These are phyloP conservation scores for Spergularia bocconei DNA, from an alignment of 148 eudicot species.

Conservation along the genomic window DNA sequence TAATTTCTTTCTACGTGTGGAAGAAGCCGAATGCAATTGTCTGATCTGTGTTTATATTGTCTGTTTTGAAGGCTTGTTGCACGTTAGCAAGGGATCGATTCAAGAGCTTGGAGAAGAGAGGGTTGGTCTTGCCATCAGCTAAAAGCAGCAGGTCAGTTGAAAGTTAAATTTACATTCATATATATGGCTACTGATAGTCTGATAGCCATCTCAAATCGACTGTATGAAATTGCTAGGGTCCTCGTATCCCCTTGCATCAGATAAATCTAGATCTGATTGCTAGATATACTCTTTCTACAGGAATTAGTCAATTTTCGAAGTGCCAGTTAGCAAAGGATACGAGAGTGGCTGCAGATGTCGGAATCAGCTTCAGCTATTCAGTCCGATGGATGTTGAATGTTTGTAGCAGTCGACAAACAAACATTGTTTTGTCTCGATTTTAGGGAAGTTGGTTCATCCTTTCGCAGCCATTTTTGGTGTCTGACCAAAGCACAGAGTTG, in stretches of 20 bases:
- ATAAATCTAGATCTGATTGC: neutral
- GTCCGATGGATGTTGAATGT: neutral
- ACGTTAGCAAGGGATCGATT: constrained; percentile 85
- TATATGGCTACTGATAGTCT: neutral
- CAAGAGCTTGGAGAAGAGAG: constrained; percentile 95
- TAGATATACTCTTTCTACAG: neutral
- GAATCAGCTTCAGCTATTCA: neutral
- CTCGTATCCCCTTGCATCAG: neutral
- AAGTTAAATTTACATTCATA: neutral
- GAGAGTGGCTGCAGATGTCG: neutral
- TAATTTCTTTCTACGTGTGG: neutral
- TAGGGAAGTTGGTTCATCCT: neutral
- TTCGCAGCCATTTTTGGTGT: neutral
- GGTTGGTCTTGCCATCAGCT: constrained; percentile 67
- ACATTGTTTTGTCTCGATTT: neutral
- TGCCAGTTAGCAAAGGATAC: neutral
- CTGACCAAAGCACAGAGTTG: too few relatives aligned
- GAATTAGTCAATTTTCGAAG: constrained; percentile 7
- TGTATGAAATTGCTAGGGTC: too few relatives aligned
- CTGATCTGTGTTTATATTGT: neutral
- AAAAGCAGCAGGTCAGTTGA: constrained; percentile 65
- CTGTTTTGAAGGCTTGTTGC: constrained; percentile 65
- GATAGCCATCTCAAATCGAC: too few relatives aligned
- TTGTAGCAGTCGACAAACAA: neutral
- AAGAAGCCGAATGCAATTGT: neutral